Evolutionary conservation across 75 land plant species (phyloP), one percentile per base, ranked within the genome.

Genomic region (Isoetes taiwanensis): DNA sequence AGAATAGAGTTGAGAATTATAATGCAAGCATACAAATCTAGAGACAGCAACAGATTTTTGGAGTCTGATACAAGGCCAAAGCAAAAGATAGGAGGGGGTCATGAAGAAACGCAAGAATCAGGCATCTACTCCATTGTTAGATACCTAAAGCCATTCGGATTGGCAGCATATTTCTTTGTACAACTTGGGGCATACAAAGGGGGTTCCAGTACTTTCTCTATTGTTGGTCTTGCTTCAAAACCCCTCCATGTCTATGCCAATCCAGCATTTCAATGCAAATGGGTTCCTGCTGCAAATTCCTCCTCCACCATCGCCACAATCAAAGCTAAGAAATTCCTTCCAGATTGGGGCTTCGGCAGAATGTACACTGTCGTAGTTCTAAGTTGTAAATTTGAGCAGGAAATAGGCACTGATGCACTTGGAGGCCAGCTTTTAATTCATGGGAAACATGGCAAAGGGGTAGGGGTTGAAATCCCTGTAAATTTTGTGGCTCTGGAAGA

Each of bases 321-420:
- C 52, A 19, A 65, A 21, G 84, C 76, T 20, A 38, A 38, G 52
- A 90, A 78, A 61, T 73, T 86, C 48, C 79, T 86, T 26, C 82
- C 94, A 2, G 97, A 90, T 33, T 80, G 82, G 80, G 97, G 94
- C 52, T 72, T 55, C 14, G 48, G 97, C 57, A 74, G 85, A 0
- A 85, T 90, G 55, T 90, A 90, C 82, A 83, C 86, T 1, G 88
- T 77, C 4, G 85, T 90, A 20, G 76, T 46, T 23, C 70, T 76
- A 23, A 72, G 67, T 56, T 76, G 78, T 61, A 58, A 68, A 0
- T 90, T 90, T 43, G 20, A 71, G 5, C 3, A 46, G 9, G 61
- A 56, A 11, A 80, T 80, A 19, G 80, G 80, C 21, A n/a, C 17
- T 1, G 90, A 79, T 54, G 66, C 67, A 39, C 11, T 52, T 9